Percentiles rank a stretch among this genome's conserved stretches.
These are phyloP conservation scores for Ustilago sp. DNA, from an alignment of 1,284 basidiomycete genomes.

Conservation along the genomic window DNA sequence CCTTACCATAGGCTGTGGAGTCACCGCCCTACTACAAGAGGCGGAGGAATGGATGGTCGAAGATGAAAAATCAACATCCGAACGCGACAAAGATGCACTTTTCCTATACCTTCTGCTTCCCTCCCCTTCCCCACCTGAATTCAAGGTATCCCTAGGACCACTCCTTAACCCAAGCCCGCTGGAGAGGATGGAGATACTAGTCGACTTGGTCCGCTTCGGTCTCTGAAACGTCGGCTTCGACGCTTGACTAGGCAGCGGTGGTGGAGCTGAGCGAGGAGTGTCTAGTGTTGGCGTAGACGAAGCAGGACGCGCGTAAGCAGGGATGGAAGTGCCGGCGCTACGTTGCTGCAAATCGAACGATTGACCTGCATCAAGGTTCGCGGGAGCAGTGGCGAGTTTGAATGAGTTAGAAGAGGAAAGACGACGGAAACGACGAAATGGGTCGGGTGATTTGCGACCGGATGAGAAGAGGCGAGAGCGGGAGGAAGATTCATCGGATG, in stretches of 20 bases:
- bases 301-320: slow-evolving; percentile 5
- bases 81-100: slow-evolving; percentile 38
- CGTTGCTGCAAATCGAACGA: slow-evolving; percentile 30
- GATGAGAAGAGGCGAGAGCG: slow-evolving; percentile 38
- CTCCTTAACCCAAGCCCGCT: slow-evolving; percentile 22
- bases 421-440: slow-evolving; percentile 48
- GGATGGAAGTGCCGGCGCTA: slow-evolving; percentile 7
- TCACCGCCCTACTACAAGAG: slow-evolving; percentile 9
- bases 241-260: slow-evolving; percentile 36
- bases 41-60: slow-evolving; percentile 9
- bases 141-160: slow-evolving; percentile 6
- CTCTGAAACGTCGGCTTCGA: slow-evolving; percentile 40
- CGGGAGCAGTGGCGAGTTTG: slow-evolving; percentile 26
- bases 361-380: slow-evolving; percentile 11
- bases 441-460: slow-evolving; percentile 52
- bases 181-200: slow-evolving; percentile 52
- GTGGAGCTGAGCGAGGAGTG: slow-evolving; percentile 26
- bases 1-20: slow-evolving; percentile 26
- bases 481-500: slow-evolving; percentile 12
- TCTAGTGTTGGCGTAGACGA: slow-evolving; percentile 15
- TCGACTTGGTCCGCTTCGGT: slow-evolving; percentile 40
- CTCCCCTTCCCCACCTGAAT: slow-evolving; percentile 6
- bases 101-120: slow-evolving; percentile 25
- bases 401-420: slow-evolving; percentile 43
- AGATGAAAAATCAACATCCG: slow-evolving; percentile 31